Conservation (phyloP, 108 stramenopile genomes). For the Nitzschia sp. region DNA sequence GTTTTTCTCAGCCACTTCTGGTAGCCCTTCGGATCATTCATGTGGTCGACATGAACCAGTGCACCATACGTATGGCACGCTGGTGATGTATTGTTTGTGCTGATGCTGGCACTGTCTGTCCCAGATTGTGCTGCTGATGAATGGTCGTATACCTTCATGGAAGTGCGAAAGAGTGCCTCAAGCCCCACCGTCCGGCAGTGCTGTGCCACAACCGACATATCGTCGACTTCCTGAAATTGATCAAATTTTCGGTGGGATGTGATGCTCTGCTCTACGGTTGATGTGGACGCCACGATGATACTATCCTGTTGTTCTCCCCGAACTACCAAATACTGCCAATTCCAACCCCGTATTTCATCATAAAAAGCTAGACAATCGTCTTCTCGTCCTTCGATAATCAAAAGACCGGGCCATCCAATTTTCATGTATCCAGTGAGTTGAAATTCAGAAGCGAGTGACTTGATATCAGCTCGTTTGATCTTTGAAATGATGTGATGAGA, state of each 20-base stretch:
- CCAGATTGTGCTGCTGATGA: not conserved
- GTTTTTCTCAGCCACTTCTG: slow-evolving; percentile 70
- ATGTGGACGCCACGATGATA: not conserved
- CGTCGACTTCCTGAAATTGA: slow-evolving; percentile 46
- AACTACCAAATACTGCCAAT: slow-evolving; percentile 78
- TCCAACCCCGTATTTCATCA: slow-evolving; percentile 63
- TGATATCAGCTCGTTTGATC: slow-evolving; percentile 64
- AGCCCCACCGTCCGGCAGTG: slow-evolving; percentile 65
- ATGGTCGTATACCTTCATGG: slow-evolving; percentile 65
- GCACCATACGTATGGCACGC: slow-evolving; percentile 39
- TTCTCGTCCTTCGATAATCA: slow-evolving; percentile 74
- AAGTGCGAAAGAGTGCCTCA: slow-evolving; percentile 63
- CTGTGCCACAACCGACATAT: slow-evolving; percentile 66
- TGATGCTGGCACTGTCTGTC: not conserved
- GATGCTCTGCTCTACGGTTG: slow-evolving; percentile 3
- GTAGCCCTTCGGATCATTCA: slow-evolving; percentile 73
- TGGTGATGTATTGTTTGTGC: slow-evolving; percentile 1
- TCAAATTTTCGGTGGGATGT: slow-evolving; percentile 42
- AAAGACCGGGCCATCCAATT: slow-evolving; percentile 83
- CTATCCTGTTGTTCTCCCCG: slow-evolving; percentile 65
- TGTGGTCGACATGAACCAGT: slow-evolving; percentile 76
- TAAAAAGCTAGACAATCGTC: slow-evolving; percentile 55
- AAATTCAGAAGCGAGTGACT: slow-evolving; percentile 51
- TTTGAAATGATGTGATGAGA: slow-evolving; percentile 89
- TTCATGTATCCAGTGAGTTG: slow-evolving; percentile 74